Evolutionary conservation across 371 early-diverging fungal genomes (phyloP), one percentile per base, ranked within the genome.

Genomic region (Synchytrium microbalum): DNA sequence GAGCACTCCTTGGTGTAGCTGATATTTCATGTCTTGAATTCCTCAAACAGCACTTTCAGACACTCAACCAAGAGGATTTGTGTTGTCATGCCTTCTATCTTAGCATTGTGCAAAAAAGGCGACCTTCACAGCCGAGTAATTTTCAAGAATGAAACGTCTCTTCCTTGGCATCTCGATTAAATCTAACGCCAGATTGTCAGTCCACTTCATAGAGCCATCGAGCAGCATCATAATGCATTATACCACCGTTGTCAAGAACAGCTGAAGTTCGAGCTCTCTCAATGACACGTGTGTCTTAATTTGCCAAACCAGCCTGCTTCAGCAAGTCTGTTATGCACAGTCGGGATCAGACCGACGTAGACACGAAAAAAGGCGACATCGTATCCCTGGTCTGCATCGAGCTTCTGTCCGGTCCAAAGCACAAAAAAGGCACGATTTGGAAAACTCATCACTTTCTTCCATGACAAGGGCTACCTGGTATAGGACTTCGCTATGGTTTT

Each of bases 1-100:
- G 91, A 80, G 27, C 91, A 75, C 71, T 93, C 94, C 64, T 93
- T 93, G 30, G 92, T 91, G 70, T 92, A 93, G 75, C 91, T 87
- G 63, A 89, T 84, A 57, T 84, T 80, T 51, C 74, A 75, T 0
- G 89, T 78, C 51, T 64, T 66, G 2, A 83, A 79, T 1, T 69
- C 75, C 23, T 81, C 81, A 54, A 93, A 83, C 25, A 93, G 70
- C 32, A 78, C 70, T 56, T 83, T 79, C 10, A 93, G 72, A 52
- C 89, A 79, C 52, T 86, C 81, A 32, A 90, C 73, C n/a, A 89
- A 85, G 25, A 89, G 72, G 62, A 88, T 67, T 65, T 88, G 88
- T 0, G 87, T 75, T 23, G 78, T 71, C 0, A 78, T 76, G 59
- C 90, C 87, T 52, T 84, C 46, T 38, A n/a, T n/a, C n/a, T n/a